Evolutionary conservation across 23 red algal genomes (phyloP), one percentile per base, ranked within the genome.

Genomic region (Gracilaria domingensis): DNA sequence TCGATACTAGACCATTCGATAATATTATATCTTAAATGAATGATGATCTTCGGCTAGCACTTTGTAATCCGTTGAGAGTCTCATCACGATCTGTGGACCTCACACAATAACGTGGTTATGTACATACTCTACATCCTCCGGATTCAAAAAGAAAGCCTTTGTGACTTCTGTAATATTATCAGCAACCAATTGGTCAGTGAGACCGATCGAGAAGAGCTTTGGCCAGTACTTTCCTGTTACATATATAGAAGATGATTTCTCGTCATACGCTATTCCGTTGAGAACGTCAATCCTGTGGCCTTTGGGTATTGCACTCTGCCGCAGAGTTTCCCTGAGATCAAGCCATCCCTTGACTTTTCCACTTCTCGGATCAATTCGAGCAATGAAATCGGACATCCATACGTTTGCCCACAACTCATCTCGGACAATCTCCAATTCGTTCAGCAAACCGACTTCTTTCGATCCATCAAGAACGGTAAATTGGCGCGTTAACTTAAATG

Each of bases 171-270:
- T 51, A 60, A 90, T 90, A 21, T 65, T 81, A 1, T 90, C 59
- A 1, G 87, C 87, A 51, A 81, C 40, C 16, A 30, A 51, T 42
- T 84, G 24, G n/a, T 69, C 78, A 23, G 56, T 71, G 65, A 84
- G 45, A 21, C 61, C 76, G 57, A 98, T 95, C 21, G 87, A 84
- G 49, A 85, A 98, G 38, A 98, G 60, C 35, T 82, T 86, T 23
- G 96, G 96, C 96, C 96, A 98, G 21, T 85, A 73, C 60, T 98
- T 98, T n/a, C 96, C 96, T 1, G 96, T 98, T 21, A 94, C 92
- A 35, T 76, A 95, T 37, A 96, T 45, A 12, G 71, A 75, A 8
- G 56, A 40, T 16, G 61, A 28, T 21, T 26, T 34, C 3, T 79
- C 50, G 83, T 98, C 92, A 37, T 73, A 98, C 4, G 96, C 96